A percentile compares a stretch with the other conserved stretches of the same genome.
phyloP scores from a whole-genome alignment of 2,329 filamentous ascomycete species.

The Westerdykella ornata region DNA sequence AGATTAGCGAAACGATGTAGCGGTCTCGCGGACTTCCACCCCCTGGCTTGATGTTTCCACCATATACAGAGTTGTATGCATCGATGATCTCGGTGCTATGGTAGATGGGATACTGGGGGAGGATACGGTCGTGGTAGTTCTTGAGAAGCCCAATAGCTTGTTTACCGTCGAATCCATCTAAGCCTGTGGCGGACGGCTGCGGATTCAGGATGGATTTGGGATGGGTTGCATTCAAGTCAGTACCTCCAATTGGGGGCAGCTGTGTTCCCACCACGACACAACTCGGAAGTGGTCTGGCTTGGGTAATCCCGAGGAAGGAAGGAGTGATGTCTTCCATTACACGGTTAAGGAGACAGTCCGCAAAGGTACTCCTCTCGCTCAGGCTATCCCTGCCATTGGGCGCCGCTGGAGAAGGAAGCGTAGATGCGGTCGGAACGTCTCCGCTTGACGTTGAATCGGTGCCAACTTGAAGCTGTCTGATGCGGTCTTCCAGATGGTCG shows the following conservation, averaged over 20 bases:
- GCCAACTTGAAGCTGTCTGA: no score
- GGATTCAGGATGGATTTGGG: conserved; percentile 35
- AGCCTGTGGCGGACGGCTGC: conserved; percentile 19
- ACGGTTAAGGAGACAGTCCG: conserved; percentile 29
- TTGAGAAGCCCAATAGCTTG: conserved; percentile 28
- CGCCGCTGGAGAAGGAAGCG: conserved; percentile 23
- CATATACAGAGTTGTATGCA: conserved; percentile 31
- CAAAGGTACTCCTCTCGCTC: conserved; percentile 23
- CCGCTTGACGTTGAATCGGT: no score
- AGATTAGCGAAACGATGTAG: conserved; percentile 34
- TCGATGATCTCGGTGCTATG: conserved; percentile 29
- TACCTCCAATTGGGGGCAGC: conserved; percentile 29
- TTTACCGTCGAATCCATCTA: conserved; percentile 26
- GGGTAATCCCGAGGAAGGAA: conserved; percentile 31
- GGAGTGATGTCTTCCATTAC: conserved; percentile 34
- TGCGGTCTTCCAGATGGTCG: conserved; percentile 27
- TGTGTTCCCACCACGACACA: conserved; percentile 33
- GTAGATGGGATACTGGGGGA: conserved; percentile 36
- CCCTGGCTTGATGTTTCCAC: conserved; percentile 17
- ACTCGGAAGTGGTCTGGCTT: conserved; percentile 26
- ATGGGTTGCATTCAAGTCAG: conserved; percentile 32
- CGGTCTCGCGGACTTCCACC: conserved; percentile 21
- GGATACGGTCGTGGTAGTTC: conserved; percentile 30
- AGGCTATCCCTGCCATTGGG: conserved; percentile 10
- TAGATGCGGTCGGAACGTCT: neutral